phyloP scores from a whole-genome alignment of 208 protist species.

The Acanthamoeba sp. region DNA sequence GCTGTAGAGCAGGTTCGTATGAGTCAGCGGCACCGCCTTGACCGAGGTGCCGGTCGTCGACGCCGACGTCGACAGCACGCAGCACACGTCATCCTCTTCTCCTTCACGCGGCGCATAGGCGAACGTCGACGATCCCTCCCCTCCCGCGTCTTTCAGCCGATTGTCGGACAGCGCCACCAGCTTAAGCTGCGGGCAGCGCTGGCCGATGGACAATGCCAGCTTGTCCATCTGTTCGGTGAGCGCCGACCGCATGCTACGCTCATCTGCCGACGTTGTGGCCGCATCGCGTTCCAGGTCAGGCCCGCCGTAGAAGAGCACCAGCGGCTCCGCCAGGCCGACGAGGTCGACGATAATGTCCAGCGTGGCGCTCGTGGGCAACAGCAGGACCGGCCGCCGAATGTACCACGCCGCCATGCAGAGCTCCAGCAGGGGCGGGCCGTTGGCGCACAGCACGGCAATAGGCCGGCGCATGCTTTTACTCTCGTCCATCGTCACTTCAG shows the following conservation, averaged over 20 bases:
- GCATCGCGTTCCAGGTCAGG: not conserved
- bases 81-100: constrained; percentile 54
- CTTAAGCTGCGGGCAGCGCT: constrained; percentile 27
- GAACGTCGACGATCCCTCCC: not conserved
- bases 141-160: not conserved
- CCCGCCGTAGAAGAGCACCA: constrained; percentile 42
- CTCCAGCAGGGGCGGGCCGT: not conserved
- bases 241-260: not conserved
- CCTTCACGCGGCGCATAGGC: not conserved
- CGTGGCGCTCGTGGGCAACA: constrained; percentile 61
- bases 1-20: constrained; percentile 67
- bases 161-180: not conserved
- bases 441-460: constrained; percentile 38
- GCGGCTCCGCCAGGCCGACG: constrained; percentile 25
- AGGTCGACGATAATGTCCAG: constrained; percentile 67
- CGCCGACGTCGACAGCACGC: constrained; percentile 55
- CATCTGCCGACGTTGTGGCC: not conserved
- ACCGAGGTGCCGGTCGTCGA: constrained; percentile 70
- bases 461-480: not conserved
- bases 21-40: constrained; percentile 57
- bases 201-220: not conserved
- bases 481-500: not conserved
- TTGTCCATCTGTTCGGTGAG: constrained; percentile 20
- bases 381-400: constrained; percentile 28
- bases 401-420: constrained; percentile 68